Conservation (phyloP, 2,329 filamentous ascomycete species). For the Colletotrichum brevisporum region DNA sequence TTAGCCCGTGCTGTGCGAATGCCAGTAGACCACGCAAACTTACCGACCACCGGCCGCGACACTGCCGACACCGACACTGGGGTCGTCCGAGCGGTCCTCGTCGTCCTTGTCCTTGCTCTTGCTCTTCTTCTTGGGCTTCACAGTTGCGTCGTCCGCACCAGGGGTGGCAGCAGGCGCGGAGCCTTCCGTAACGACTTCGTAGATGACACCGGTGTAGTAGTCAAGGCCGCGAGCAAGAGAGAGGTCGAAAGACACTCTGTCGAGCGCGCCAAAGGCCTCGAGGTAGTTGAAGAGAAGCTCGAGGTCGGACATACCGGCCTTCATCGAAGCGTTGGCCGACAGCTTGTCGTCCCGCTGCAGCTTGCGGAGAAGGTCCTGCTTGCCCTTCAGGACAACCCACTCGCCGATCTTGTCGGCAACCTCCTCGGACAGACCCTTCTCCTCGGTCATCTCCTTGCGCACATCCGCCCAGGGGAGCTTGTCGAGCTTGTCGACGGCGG, state of each 20-base stretch:
- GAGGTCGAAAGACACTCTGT: slow-evolving; percentile 88
- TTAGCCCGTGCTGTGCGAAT: slow-evolving; percentile 1
- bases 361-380: slow-evolving; percentile 79
- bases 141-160: slow-evolving; percentile 50
- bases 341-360: slow-evolving; percentile 78
- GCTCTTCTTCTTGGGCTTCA: slow-evolving; percentile 61
- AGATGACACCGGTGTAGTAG: slow-evolving; percentile 87
- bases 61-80: slow-evolving; percentile 87
- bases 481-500: slow-evolving; percentile 95
- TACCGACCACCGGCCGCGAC: slow-evolving; percentile 80
- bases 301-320: slow-evolving; percentile 86
- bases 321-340: slow-evolving; percentile 79
- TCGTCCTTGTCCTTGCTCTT: slow-evolving; percentile 68
- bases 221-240: slow-evolving; percentile 92
- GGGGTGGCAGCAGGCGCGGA: slow-evolving; percentile 69
- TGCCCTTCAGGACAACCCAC: slow-evolving; percentile 84
- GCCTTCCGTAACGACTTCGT: slow-evolving; percentile 88
- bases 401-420: slow-evolving; percentile 90
- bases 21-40: slow-evolving; percentile 56
- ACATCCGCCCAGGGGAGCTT: slow-evolving; percentile 94
- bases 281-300: slow-evolving; percentile 85
- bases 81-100: slow-evolving; percentile 81
- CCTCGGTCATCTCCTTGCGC: slow-evolving; percentile 91
- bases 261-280: slow-evolving; percentile 79
- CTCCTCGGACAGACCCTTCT: slow-evolving; percentile 83